phyloP scores from a whole-genome alignment of 225 moss, liverwort and hornwort genomes.

The Pseudisothecium myosuroides region DNA sequence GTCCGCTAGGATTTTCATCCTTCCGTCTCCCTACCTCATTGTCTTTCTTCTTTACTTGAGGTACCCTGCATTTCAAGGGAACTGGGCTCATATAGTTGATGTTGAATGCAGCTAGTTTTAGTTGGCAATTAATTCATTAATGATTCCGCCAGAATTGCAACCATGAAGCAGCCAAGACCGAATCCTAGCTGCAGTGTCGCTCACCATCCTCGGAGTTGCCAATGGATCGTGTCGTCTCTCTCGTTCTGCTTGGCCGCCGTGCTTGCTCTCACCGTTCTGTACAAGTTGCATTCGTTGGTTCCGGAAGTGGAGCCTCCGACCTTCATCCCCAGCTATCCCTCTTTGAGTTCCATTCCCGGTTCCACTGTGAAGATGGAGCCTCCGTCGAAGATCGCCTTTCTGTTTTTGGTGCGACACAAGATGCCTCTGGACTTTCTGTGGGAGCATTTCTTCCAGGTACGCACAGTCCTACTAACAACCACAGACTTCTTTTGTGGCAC shows the following conservation, averaged over 20 bases:
- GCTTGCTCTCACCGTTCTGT: constrained; percentile 1
- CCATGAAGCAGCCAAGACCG: constrained; percentile 16
- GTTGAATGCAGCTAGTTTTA: not conserved
- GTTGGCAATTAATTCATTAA: not conserved
- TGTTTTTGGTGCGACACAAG: constrained; percentile 45
- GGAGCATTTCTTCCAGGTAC: constrained; percentile 55
- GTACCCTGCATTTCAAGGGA: not conserved
- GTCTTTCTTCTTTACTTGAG: not conserved
- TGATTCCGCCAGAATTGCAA: not conserved
- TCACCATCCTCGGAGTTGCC: not conserved
- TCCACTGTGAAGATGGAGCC: not conserved
- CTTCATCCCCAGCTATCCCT: not conserved
- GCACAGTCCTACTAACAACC: not conserved
- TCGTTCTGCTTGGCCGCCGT: not conserved
- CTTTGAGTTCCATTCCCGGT: not conserved
- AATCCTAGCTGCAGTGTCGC: not conserved
- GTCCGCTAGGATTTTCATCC: too few relatives aligned
- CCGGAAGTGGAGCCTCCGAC: constrained; percentile 3
- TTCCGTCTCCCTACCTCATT: not conserved
- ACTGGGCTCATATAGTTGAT: not conserved
- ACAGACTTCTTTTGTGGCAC: not conserved
- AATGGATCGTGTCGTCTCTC: constrained; percentile 5
- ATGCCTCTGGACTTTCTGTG: constrained; percentile 57
- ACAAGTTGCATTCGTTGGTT: constrained; percentile 20
- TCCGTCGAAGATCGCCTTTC: constrained; percentile 28